Evolutionary conservation across 1,284 basidiomycete genomes (phyloP).

Genomic region (Apiotrichum domesticum): DNA sequence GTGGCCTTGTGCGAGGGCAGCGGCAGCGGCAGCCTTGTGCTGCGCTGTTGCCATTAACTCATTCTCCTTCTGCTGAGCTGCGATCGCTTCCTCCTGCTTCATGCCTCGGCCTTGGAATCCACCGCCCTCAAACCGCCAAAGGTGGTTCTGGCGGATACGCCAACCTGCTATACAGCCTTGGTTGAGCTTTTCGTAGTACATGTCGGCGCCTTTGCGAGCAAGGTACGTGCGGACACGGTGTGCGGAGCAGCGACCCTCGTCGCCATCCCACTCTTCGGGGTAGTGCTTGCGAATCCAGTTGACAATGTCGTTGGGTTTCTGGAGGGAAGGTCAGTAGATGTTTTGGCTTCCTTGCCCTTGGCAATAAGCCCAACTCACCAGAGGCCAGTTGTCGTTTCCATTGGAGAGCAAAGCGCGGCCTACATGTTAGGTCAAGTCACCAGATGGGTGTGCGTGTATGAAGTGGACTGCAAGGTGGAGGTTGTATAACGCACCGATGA

Average conservation of each 20-base stretch:
- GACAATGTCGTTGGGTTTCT: conserved; percentile 48
- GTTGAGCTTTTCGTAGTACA: conserved; percentile 47
- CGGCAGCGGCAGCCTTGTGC: conserved; percentile 42
- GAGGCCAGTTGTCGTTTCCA: conserved; percentile 46
- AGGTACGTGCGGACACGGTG: conserved; percentile 45
- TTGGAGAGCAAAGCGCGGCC: conserved; percentile 42
- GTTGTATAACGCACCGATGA: conserved; percentile 31
- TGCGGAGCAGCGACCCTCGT: conserved; percentile 44
- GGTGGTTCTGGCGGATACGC: conserved; percentile 44
- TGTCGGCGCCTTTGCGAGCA: conserved; percentile 45
- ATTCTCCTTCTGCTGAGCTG: conserved; percentile 36
- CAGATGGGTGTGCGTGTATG: too few relatives aligned
- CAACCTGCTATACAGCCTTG: conserved; percentile 43
- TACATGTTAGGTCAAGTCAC: not conserved
- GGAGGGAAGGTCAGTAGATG: not conserved
- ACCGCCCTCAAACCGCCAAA: conserved; percentile 44
- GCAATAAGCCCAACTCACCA: conserved; percentile 23
- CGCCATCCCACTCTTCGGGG: conserved; percentile 44
- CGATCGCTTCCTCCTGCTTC: conserved; percentile 45
- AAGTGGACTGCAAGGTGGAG: too few relatives aligned
- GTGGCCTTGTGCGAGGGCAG: conserved; percentile 41
- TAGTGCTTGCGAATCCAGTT: conserved; percentile 46
- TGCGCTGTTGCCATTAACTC: conserved; percentile 35
- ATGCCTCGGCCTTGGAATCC: conserved; percentile 45
- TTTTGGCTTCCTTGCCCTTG: too few relatives aligned